Conservation (phyloP, 108 stramenopile genomes). For the Cylindrotheca closterium region DNA sequence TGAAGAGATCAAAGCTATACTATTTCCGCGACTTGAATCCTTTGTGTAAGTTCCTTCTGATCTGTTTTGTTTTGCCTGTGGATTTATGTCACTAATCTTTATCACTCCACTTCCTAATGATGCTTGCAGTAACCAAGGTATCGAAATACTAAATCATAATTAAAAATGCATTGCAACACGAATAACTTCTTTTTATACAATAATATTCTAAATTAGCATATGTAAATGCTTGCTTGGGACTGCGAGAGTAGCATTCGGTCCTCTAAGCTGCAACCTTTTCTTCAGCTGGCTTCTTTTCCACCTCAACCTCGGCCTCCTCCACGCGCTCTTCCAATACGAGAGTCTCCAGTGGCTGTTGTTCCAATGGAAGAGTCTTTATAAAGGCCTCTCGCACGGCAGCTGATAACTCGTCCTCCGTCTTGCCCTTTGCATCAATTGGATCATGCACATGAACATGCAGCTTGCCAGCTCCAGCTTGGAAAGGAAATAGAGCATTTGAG, state of each 20-base stretch:
- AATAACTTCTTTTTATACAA: too few species aligned
- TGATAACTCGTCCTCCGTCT: slow-evolving; percentile 65
- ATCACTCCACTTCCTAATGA: background rate
- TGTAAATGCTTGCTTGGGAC: too few species aligned
- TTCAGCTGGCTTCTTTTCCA: too few species aligned
- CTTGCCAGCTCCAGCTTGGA: slow-evolving; percentile 65
- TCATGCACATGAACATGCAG: slow-evolving; percentile 74
- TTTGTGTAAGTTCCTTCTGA: slow-evolving; percentile 21
- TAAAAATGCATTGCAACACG: too few species aligned
- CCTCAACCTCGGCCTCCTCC: too few species aligned
- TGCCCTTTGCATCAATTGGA: slow-evolving; percentile 56
- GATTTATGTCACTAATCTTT: background rate
- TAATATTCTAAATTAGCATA: too few species aligned
- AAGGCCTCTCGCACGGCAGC: slow-evolving; percentile 48
- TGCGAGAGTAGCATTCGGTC: too few species aligned
- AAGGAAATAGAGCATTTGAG: slow-evolving; percentile 49
- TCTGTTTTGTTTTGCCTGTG: background rate
- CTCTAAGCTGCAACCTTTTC: too few species aligned
- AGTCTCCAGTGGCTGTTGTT: slow-evolving; percentile 52
- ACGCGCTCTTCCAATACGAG: background rate
- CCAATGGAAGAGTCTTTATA: slow-evolving; percentile 51
- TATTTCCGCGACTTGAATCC: slow-evolving; percentile 41
- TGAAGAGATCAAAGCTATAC: slow-evolving; percentile 80
- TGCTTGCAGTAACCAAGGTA: slow-evolving; percentile 24
- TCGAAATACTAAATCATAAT: slow-evolving; percentile 15